Base-by-base conservation (phyloP, 139 green algal species). In the Pleodorina starrii region DNA sequence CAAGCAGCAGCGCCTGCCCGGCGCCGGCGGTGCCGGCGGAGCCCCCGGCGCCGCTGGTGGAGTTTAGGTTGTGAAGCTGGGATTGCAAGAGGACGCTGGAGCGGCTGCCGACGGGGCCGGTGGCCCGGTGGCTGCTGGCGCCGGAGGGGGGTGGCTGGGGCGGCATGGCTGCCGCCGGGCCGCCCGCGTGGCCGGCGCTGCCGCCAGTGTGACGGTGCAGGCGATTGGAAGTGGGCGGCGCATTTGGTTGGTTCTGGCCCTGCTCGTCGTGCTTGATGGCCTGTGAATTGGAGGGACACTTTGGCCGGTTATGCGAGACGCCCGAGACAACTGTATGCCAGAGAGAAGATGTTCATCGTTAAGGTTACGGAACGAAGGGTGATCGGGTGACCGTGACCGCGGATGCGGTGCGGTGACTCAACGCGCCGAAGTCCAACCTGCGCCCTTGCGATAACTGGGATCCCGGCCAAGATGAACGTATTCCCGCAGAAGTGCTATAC, bases 231-330 rank as follows among this genome's bases (percentile, higher is more conserved):
- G 0, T 72, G 12, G 78, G 50, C 19, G 2, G 32, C 25, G 38
- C 68, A 76, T 46, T 32, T 43, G 59, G 80, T 27, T 75, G 59
- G 50, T 60, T 66, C 40, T 75, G 40, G 1, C 23, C 40, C 40
- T 86, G 27, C 5, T 86, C 25, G 19, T 40, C 23, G 19, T 54
- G 78, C 27, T 73, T 73, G n/a, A n/a, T n/a, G 78, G 63, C 78
- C 78, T 85, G 78, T 5, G 50, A 29, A 63, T 63, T 19, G 38
- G 32, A 21, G n/a, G n/a, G n/a, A n/a, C n/a, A n/a, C n/a, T n/a
- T n/a, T n/a, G n/a, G n/a, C n/a, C n/a, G n/a, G n/a, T n/a, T n/a
- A n/a, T n/a, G n/a, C n/a, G n/a, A n/a, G n/a, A n/a, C n/a, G n/a
- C n/a, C n/a, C n/a, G n/a, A n/a, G n/a, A n/a, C n/a, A n/a, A n/a